Base-by-base conservation (phyloP, 169 alveolate species). In the Plasmodium billcollinsi region DNA sequence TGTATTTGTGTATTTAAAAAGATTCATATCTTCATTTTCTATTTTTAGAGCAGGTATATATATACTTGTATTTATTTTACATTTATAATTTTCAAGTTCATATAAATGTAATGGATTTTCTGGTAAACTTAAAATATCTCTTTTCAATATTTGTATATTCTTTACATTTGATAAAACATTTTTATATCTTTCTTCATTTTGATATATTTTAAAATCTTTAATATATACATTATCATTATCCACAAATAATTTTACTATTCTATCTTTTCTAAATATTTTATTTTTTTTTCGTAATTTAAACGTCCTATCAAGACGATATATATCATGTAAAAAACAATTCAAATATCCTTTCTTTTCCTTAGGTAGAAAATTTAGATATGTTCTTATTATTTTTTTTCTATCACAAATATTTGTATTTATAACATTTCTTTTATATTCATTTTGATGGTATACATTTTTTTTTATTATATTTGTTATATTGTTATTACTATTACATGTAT, bases 1-100 rank as follows among this genome's bases (percentile, higher is more conserved):
- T 33, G 91, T 83, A 56, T 83, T 83, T 83, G 58, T 69, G 20
- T 69, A 83, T 83, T 83, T 83, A 21, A 83, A 69, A 56, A 83
- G 33, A 69, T 83, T 58, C 3, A 69, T 50, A 12, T 83, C 83
- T 21, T 83, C 91, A 45, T 43, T 69, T 56, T 58, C 91, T 39
- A 62, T 24, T 26, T 14, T 26, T 62, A 69, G 29, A 20, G 58
- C 76, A 18, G 85, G 73, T 24, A 70, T 54, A 39, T 39, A 39
- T n/a, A 54, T 73, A 83, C 39, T 69, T 56, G 11, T 69, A 24
- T 39, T 69, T 24, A 20, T 26, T 61, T 39, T 69, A 56, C 20
- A 69, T 69, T 62, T 54, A 61, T 69, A 61, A n/a, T 24, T 83
- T 7, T 83, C 91, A 29, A 83, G 56, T 8, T 83, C 91, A 29